Conservation (phyloP, 371 early-diverging fungal genomes). For the Saksenaea vasiformis region DNA sequence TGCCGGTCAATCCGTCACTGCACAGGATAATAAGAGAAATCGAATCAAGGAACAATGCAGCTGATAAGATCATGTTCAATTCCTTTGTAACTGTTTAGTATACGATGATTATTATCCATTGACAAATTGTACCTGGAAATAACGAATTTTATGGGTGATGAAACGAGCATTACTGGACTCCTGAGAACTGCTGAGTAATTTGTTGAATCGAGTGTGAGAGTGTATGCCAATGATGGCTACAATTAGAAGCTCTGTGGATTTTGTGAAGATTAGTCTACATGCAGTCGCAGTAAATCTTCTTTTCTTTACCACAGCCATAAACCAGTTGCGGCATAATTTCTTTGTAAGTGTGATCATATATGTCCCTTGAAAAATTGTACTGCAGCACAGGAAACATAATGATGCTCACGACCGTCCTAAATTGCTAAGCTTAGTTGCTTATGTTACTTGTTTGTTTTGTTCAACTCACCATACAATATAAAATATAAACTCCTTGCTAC, state of each 20-base stretch:
- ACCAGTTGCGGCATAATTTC: conserved; percentile 52
- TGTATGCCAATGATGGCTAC: conserved; percentile 41
- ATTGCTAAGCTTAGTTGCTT: neutral
- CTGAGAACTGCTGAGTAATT: conserved; percentile 28
- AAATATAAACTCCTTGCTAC: conserved; percentile 49
- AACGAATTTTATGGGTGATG: conserved; percentile 37
- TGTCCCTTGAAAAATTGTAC: conserved; percentile 40
- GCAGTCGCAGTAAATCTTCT: neutral
- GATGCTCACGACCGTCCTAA: conserved; percentile 37
- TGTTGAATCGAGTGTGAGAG: conserved; percentile 49
- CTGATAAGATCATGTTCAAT: conserved; percentile 41
- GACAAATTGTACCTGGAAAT: conserved; percentile 30
- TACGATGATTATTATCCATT: neutral
- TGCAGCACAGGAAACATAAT: conserved; percentile 46
- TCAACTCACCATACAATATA: conserved; percentile 46
- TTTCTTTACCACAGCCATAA: conserved; percentile 38
- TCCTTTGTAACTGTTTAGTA: conserved; percentile 22
- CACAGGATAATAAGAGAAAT: conserved; percentile 39
- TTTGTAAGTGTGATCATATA: conserved; percentile 42
- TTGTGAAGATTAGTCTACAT: neutral
- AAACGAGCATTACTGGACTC: conserved; percentile 27
- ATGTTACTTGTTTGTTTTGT: neutral
- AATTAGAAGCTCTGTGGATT: conserved; percentile 30
- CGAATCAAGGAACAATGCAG: conserved; percentile 29
- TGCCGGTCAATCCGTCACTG: conserved; percentile 38